phyloP scores from a whole-genome alignment of 2,329 filamentous ascomycete species.

The Hymenoscyphus linearis region DNA sequence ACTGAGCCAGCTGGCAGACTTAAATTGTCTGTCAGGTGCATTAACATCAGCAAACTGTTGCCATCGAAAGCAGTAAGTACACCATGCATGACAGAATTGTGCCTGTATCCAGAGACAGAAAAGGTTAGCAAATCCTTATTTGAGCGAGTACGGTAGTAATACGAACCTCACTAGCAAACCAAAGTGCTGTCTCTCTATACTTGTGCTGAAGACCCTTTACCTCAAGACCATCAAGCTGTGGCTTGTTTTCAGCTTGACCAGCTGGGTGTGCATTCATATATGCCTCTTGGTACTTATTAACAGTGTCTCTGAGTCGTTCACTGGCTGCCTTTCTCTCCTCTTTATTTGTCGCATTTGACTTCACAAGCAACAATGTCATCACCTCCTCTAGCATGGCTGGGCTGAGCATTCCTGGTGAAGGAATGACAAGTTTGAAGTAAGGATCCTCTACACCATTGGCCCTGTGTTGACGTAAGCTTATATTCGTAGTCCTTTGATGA shows the following conservation, averaged over 20 bases:
- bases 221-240: constrained; percentile 1
- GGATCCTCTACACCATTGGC: constrained; percentile 1
- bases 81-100: constrained; percentile 11
- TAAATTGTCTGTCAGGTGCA: constrained; percentile 2
- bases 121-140: background rate
- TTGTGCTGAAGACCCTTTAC: constrained; percentile 10
- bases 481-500: background rate
- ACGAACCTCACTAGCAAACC: constrained; percentile 10
- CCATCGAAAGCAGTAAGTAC: constrained; percentile 13
- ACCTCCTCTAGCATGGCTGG: background rate
- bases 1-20: background rate
- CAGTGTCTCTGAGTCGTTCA: background rate
- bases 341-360: background rate
- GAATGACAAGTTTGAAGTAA: constrained; percentile 6
- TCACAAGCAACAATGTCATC: background rate
- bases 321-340: background rate
- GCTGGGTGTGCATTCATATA: constrained; percentile 10
- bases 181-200: constrained; percentile 9
- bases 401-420: constrained; percentile 6
- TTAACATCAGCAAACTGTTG: constrained; percentile 6
- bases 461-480: background rate
- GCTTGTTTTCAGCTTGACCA: constrained; percentile 7
- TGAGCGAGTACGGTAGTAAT: background rate
- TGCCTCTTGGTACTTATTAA: background rate
- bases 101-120: background rate